Evolutionary conservation across 2,329 filamentous ascomycete species (phyloP), one percentile per base, ranked within the genome.

Genomic region (Talaromyces amestolkiae): DNA sequence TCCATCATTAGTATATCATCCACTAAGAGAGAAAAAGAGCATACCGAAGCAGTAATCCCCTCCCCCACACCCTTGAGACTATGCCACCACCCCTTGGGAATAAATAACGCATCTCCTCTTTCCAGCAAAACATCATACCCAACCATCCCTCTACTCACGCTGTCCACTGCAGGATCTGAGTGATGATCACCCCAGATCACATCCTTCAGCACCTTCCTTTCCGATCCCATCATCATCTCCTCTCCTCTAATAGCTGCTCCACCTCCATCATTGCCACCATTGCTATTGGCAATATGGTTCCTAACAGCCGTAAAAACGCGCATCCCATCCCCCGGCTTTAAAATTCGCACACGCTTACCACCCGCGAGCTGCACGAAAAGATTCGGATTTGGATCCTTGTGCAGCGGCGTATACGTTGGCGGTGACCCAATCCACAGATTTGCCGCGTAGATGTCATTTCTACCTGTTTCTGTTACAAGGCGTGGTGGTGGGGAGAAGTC

Each of bases 311-410:
- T 81, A 74, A 93, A 97, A 2, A 97, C 74, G 0, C 72, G 77
- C 56, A 85, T 79, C 0, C 95, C 95, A 3, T 81, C 72, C 0
- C 77, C 73, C 0, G 93, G 92, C 4, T 83, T 79, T 65, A 94
- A 82, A 13, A 97, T 75, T n/a, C 93, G 84, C 17, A 97, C 81
- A 0, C 80, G 75, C 77, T 99, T 99, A 61, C 74, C 77, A 3
- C 91, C 87, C 17, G 86, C 87, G 13, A 98, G 77, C 77, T 99
- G 95, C 54, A 91, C 87, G 75, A 98, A 97, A 0, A 97, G 72
- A 74, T 99, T 99, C 0, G 92, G 92, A 72, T 98, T 98, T 0
- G 95, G 95, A 72, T 99, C 95, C 63, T 91, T 87, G 77, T 99
- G 95, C 3, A 97, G 81, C 3, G 95, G 93, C 0, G 95, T 97